Evolutionary conservation across 495 filamentous ascomycete genomes (phyloP).

Genomic region (Penicillium antarcticum): DNA sequence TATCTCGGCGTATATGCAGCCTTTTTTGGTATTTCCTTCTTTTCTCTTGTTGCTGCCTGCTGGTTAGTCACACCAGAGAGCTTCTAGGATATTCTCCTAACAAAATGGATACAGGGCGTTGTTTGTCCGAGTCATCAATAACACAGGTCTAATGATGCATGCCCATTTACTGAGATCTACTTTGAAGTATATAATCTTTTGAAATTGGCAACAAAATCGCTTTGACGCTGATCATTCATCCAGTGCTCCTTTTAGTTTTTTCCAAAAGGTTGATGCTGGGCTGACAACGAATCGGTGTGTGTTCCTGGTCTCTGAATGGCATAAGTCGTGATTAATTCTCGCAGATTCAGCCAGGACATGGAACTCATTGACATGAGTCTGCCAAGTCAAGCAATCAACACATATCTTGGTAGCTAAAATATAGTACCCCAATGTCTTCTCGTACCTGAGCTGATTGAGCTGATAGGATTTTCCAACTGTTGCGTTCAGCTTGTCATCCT

Average conservation of each 20-base stretch:
- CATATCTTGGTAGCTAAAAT: not conserved
- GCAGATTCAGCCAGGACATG: slow-evolving; percentile 29
- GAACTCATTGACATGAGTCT: slow-evolving; percentile 37
- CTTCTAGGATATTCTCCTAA: not conserved
- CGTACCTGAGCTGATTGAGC: slow-evolving; percentile 7
- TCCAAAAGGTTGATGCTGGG: slow-evolving; percentile 20
- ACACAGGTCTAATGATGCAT: slow-evolving; percentile 3
- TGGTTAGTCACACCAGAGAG: slow-evolving; percentile 23
- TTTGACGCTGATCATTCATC: not conserved
- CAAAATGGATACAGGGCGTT: not conserved
- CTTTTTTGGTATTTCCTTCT: slow-evolving; percentile 12
- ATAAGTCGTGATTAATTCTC: too few relatives aligned
- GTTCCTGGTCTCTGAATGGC: not conserved
- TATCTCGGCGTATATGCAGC: slow-evolving; percentile 43
- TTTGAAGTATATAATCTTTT: not conserved
- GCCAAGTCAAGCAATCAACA: slow-evolving; percentile 14
- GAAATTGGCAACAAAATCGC: not conserved
- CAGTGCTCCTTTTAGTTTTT: slow-evolving; percentile 37
- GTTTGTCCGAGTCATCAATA: slow-evolving; percentile 8
- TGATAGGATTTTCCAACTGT: slow-evolving; percentile 1
- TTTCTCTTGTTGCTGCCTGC: slow-evolving; percentile 26
- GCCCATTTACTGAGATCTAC: not conserved
- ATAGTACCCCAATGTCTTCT: too few relatives aligned
- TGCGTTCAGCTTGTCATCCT: slow-evolving; percentile 14
- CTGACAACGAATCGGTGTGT: slow-evolving; percentile 11